Conservation (phyloP, 176 grass and related monocot species). For the Eleusine coracana region DNA sequence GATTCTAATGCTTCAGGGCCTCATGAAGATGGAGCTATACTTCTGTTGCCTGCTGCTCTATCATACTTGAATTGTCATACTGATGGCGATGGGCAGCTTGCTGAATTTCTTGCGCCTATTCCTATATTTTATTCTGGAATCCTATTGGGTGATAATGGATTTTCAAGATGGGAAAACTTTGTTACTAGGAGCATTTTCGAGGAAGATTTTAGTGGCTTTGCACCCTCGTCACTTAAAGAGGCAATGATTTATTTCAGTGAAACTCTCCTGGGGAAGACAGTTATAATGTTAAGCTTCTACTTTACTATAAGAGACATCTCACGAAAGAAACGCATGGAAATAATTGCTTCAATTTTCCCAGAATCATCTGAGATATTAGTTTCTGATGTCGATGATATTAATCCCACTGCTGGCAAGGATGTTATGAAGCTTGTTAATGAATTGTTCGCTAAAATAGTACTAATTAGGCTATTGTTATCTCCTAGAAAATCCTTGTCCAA, state of each 20-base stretch:
- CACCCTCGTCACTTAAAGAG: slow-evolving; percentile 57
- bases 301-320: slow-evolving; percentile 52
- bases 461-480: slow-evolving; percentile 79
- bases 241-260: slow-evolving; percentile 58
- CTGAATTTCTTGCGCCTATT: slow-evolving; percentile 47
- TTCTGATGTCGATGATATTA: slow-evolving; percentile 50
- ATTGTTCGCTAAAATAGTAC: slow-evolving; percentile 71
- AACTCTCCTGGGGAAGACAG: slow-evolving; percentile 80
- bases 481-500: slow-evolving; percentile 43
- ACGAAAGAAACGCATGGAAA: slow-evolving; percentile 61
- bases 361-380: slow-evolving; percentile 71
- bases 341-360: slow-evolving; percentile 67
- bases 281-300: slow-evolving; percentile 64
- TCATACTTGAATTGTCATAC: slow-evolving; percentile 59
- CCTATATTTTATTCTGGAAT: slow-evolving; percentile 59
- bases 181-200: slow-evolving; percentile 53
- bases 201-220: slow-evolving; percentile 60
- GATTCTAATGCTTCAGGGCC: slow-evolving; percentile 45
- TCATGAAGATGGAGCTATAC: slow-evolving; percentile 59
- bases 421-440: slow-evolving; percentile 66
- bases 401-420: slow-evolving; percentile 45
- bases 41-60: slow-evolving; percentile 82
- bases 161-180: slow-evolving; percentile 78
- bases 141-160: slow-evolving; percentile 58
- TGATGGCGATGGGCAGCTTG: slow-evolving; percentile 46